A percentile compares a stretch with the other conserved stretches of the same genome.
Evolutionary conservation across 2,329 filamentous ascomycete genomes (phyloP).

Genomic region (Torrubiella hemipterigena): DNA sequence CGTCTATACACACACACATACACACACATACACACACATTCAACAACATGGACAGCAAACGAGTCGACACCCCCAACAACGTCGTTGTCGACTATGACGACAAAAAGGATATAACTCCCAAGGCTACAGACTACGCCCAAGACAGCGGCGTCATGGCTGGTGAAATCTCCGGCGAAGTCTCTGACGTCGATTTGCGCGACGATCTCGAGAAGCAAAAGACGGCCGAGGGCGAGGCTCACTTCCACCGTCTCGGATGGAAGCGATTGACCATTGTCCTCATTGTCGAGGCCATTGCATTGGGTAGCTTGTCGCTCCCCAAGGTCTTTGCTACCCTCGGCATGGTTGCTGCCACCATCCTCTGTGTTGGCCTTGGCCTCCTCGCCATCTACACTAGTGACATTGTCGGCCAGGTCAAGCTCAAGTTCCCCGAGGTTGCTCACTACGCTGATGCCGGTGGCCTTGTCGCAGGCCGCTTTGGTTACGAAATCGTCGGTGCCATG

Average conservation of each 20-base stretch:
- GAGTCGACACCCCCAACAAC: too few relatives aligned
- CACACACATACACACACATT: too few relatives aligned
- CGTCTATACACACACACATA: too few relatives aligned
- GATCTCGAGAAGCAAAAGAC: conserved; percentile 35
- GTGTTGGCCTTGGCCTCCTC: conserved; percentile 28
- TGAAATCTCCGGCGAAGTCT: conserved; percentile 16
- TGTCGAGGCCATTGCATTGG: conserved; percentile 44
- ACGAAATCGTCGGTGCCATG: conserved; percentile 49
- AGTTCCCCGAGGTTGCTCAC: conserved; percentile 44
- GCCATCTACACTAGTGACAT: conserved; percentile 36
- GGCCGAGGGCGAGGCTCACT: conserved; percentile 32
- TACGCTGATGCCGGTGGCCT: conserved; percentile 58
- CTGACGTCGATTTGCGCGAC: conserved; percentile 25
- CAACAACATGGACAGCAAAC: not conserved
- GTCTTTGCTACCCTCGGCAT: conserved; percentile 43
- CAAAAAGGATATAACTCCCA: too few relatives aligned
- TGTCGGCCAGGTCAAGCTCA: conserved; percentile 35
- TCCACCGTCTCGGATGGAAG: conserved; percentile 44
- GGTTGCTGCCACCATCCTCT: conserved; percentile 33
- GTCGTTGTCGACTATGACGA: too few relatives aligned
- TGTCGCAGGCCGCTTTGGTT: conserved; percentile 46
- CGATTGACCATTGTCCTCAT: conserved; percentile 42
- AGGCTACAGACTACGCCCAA: conserved; percentile 2
- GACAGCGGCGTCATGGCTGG: conserved; percentile 14
- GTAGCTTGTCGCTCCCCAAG: conserved; percentile 35